Evolutionary conservation across 2,329 filamentous ascomycete species (phyloP), one percentile per base, ranked within the genome.

Genomic region (Drechslera avenae): DNA sequence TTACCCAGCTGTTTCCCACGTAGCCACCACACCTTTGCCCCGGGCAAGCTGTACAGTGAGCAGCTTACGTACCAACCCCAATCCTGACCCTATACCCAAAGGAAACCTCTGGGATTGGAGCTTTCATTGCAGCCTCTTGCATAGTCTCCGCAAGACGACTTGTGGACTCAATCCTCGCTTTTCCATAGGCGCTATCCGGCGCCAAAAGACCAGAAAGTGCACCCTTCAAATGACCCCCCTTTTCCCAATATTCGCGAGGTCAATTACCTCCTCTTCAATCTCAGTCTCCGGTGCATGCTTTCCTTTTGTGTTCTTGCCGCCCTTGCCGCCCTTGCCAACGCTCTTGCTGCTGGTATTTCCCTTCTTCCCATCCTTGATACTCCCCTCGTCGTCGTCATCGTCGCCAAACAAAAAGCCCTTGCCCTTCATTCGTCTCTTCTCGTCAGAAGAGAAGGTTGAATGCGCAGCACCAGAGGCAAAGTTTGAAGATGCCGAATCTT

Each of bases 371-470:
- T 62, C 57, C 31, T 57, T 57, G 13, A 41, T 33, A 26, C 39
- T 59, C 21, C 44, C 44, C 1, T 64, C 65, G n/a, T 64, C 67
- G n/a, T 71, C 70, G 7, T 74, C 72, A 10, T 74, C 70, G n/a
- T 75, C 72, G 3, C 73, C 73, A 46, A 76, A 76, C 19, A 76
- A 48, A 37, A 74, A 76, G 1, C 72, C 72, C 45, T 73, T 75
- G 5, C 68, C 70, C 46, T 68, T 68, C 58, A 67, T 66, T 16
- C 70, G 62, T 21, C 71, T 53, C 58, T 69, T 71, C 43, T 73
- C 71, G 37, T 73, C 69, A 1, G 69, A 64, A 7, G 69, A 63
- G 46, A 72, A 71, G 0, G 67, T 66, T 0, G 65, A 67, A 33
- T 72, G 72, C 21, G 68, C 68, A 2, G 67, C 54, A 10, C 68